A percentile compares a stretch with the other conserved stretches of the same genome.
These are phyloP conservation scores for Xanthoceras sorbifolium DNA, from an alignment of 345 rosid species.

Conservation along the genomic window DNA sequence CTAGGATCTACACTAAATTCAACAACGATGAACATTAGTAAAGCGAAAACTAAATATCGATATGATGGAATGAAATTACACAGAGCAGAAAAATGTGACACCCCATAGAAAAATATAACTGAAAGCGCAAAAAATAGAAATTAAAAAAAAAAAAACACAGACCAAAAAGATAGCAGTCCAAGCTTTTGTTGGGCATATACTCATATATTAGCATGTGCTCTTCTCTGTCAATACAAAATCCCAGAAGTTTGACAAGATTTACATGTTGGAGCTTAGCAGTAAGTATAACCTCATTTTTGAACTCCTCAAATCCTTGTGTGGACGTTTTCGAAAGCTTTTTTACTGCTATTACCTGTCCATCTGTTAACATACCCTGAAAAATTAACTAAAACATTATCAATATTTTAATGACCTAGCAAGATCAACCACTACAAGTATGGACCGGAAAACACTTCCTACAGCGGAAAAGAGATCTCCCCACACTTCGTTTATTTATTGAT, in stretches of 20 bases:
- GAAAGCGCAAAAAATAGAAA: not conserved
- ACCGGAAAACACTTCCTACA: no score
- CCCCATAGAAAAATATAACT: no score
- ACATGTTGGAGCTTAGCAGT: constrained; percentile 23
- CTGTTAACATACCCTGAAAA: constrained; percentile 17
- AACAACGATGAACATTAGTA: no score
- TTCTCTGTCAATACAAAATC: constrained; percentile 17
- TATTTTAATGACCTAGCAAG: no score
- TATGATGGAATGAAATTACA: no score
- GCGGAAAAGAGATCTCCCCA: no score
- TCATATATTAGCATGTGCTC: constrained; percentile 15
- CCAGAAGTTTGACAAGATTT: constrained; percentile 13
- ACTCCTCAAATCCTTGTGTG: constrained; percentile 25
- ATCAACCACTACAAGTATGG: no score
- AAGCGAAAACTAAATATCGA: no score
- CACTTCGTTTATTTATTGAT: no score
- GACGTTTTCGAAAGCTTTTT: constrained; percentile 25
- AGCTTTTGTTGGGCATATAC: constrained; percentile 27
- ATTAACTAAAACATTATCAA: no score
- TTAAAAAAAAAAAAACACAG: not conserved
- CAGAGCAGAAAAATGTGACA: no score
- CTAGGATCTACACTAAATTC: not conserved
- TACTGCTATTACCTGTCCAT: constrained; percentile 18
- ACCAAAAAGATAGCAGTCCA: constrained; percentile 32
- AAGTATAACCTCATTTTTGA: constrained; percentile 32